phyloP scores from a whole-genome alignment of 2,329 filamentous ascomycete species.

The Exophiala sideris region DNA sequence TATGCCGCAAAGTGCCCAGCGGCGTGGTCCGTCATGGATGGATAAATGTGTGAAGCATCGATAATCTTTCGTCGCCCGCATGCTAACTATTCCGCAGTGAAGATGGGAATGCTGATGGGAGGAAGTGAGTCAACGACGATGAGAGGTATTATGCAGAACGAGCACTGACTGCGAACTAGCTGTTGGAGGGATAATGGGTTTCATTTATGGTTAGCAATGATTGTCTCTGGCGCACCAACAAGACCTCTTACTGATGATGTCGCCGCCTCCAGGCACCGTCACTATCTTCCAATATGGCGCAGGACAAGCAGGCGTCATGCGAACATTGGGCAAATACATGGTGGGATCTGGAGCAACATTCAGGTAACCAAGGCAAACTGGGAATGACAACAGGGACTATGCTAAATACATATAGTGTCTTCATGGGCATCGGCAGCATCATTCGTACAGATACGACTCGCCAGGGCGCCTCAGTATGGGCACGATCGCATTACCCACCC shows the following conservation, averaged over 20 bases:
- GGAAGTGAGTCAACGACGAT: conserved; percentile 66
- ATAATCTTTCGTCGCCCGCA: conserved; percentile 11
- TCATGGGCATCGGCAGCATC: conserved; percentile 98
- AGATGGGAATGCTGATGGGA: conserved; percentile 99
- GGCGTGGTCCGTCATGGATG: conserved; percentile 61
- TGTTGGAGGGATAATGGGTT: conserved; percentile 93
- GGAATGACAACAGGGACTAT: conserved; percentile 35
- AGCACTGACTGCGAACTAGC: conserved; percentile 52
- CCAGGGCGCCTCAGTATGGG: conserved; percentile 71
- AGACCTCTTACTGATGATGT: conserved; percentile 23
- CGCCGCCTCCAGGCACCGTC: conserved; percentile 63
- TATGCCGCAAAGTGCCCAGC: conserved; percentile 29
- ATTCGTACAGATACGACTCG: conserved; percentile 88
- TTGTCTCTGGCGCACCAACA: background rate
- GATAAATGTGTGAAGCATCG: conserved; percentile 61
- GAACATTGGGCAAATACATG: conserved; percentile 97
- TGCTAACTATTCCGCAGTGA: conserved; percentile 59
- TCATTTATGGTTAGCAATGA: conserved; percentile 76
- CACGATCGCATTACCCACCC: conserved; percentile 68
- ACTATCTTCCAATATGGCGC: conserved; percentile 95
- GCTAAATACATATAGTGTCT: conserved; percentile 56
- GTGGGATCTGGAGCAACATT: conserved; percentile 90
- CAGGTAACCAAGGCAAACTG: conserved; percentile 60
- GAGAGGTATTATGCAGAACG: background rate
- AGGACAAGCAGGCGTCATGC: conserved; percentile 87